Evolutionary conservation across 2,329 filamentous ascomycete genomes (phyloP).

Genomic region (Dactylellina leptospora): DNA sequence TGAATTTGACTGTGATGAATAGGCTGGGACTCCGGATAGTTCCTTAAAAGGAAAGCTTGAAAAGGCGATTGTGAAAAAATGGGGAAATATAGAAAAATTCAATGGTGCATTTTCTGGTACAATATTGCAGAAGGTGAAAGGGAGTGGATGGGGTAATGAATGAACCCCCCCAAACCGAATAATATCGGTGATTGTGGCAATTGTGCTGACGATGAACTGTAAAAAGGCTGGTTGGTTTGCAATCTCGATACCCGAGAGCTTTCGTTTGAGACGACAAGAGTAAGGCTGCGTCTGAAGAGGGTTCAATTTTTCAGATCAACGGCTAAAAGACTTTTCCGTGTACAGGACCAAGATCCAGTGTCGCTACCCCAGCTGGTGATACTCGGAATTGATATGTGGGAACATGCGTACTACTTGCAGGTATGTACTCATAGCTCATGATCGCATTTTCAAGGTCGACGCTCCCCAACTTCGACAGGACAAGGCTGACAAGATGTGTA

Average conservation of each 20-base stretch:
- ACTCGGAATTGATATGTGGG: conserved; percentile 84
- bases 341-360: conserved; percentile 81
- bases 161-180: no score
- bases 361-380: conserved; percentile 73
- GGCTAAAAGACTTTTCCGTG: not conserved
- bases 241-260: conserved; percentile 67
- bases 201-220: no score
- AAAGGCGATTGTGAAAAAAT: conserved; percentile 71
- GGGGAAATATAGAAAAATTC: conserved; percentile 74
- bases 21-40: conserved; percentile 19
- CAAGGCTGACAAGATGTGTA: not conserved
- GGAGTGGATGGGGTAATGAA: conserved; percentile 80
- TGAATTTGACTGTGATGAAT: not conserved
- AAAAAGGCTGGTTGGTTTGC: conserved; percentile 75
- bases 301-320: not conserved
- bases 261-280: conserved; percentile 78
- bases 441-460: not conserved
- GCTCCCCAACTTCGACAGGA: not conserved
- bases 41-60: conserved; percentile 61
- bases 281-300: not conserved
- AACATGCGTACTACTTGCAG: conserved; percentile 86
- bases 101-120: conserved; percentile 70
- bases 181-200: no score
- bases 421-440: conserved; percentile 11
- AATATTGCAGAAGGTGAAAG: conserved; percentile 75